These are phyloP conservation scores for Penicillium sp. DNA, from an alignment of 2,329 filamentous ascomycete species.

Conservation along the genomic window DNA sequence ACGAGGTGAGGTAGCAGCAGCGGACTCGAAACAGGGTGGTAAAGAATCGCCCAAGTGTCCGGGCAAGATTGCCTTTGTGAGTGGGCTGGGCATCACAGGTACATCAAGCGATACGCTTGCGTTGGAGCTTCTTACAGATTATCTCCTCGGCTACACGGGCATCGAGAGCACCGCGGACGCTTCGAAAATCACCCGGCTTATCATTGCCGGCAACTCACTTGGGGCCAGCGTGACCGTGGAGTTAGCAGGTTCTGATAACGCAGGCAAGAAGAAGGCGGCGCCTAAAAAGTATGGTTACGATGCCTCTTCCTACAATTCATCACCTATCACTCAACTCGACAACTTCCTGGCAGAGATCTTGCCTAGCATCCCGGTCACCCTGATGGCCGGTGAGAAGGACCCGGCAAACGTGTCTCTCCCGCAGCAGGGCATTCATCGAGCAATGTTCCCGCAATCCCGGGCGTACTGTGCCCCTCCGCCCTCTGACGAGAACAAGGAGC, in stretches of 20 bases:
- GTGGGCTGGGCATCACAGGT: constrained; percentile 81
- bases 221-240: constrained; percentile 42
- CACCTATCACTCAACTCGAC: constrained; percentile 82
- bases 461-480: constrained; percentile 58
- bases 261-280: constrained; percentile 48
- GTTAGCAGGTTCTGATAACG: constrained; percentile 42
- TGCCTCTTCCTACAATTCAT: constrained; percentile 79
- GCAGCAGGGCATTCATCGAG: constrained; percentile 88
- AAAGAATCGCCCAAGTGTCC: constrained; percentile 47
- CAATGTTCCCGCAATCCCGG: constrained; percentile 80
- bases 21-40: constrained; percentile 41
- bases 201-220: constrained; percentile 91
- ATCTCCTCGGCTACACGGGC: constrained; percentile 78
- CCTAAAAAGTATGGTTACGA: constrained; percentile 95
- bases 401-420: constrained; percentile 88
- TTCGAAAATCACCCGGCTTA: constrained; percentile 72
- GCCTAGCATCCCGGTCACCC: constrained; percentile 81
- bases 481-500: constrained; percentile 37
- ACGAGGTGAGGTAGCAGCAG: constrained; percentile 46
- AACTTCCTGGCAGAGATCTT: constrained; percentile 78
- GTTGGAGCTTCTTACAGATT: constrained; percentile 79
- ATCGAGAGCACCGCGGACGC: constrained; percentile 46
- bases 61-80: constrained; percentile 80
- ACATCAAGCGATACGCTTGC: constrained; percentile 72
- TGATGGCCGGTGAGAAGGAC: constrained; percentile 81